Conservation (phyloP, 306 rosid genomes). For the Trichosanthes truncata region DNA sequence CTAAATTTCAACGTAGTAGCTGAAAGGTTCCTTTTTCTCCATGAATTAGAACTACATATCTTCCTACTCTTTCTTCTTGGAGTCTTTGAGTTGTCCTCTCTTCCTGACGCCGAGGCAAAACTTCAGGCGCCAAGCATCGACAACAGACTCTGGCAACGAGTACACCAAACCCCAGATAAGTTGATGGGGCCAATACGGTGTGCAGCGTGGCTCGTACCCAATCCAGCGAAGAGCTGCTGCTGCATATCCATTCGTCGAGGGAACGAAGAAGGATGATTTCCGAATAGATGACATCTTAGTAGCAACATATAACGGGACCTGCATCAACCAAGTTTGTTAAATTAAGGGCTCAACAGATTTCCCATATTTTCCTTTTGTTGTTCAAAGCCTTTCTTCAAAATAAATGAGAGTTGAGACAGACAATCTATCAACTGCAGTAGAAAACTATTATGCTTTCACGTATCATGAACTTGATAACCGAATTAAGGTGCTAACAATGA, state of each 20-base stretch:
- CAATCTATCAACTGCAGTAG: neutral
- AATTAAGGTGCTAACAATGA: neutral
- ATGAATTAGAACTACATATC: neutral
- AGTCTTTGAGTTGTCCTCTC: conserved; percentile 78
- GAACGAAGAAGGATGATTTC: conserved; percentile 85
- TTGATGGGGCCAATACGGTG: conserved; percentile 91
- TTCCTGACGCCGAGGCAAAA: conserved; percentile 58
- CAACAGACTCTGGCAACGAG: conserved; percentile 47
- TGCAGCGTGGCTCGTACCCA: conserved; percentile 89
- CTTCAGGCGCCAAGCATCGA: conserved; percentile 72
- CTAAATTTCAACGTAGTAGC: neutral
- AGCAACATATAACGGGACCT: conserved; percentile 94
- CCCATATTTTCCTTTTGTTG: neutral
- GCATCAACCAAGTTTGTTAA: conserved; percentile 5
- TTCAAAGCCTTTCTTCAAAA: neutral
- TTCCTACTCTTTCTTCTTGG: conserved; percentile 29
- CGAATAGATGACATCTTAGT: conserved; percentile 95
- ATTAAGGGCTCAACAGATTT: neutral
- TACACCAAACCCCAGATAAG: conserved; percentile 60
- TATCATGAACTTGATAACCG: neutral
- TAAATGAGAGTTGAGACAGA: neutral
- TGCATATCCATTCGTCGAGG: conserved; percentile 74
- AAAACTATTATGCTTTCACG: neutral
- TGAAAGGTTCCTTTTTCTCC: neutral
- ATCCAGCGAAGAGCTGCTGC: conserved; percentile 69